Evolutionary conservation across 2,329 filamentous ascomycete genomes (phyloP).

Genomic region (Teratosphaeria nubilosa): DNA sequence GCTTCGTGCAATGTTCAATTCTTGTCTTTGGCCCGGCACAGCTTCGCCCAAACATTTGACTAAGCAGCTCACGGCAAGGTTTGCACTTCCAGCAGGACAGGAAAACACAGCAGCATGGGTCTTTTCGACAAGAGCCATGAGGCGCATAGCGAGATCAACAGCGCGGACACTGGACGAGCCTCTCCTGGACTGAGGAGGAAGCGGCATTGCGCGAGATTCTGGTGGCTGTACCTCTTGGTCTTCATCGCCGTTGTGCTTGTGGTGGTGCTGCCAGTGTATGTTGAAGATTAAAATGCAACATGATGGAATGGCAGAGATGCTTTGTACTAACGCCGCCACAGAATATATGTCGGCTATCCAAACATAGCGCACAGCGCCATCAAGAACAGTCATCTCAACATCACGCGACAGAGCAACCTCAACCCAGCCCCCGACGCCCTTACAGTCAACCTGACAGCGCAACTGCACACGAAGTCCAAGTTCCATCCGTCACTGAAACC

Average conservation of each 20-base stretch:
- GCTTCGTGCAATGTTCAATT: not conserved
- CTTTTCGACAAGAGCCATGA: not conserved
- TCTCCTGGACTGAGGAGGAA: conserved; percentile 12
- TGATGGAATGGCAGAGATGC: not conserved
- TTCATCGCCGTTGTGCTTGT: conserved; percentile 43
- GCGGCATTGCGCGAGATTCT: conserved; percentile 33
- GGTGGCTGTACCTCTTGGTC: conserved; percentile 51
- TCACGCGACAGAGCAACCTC: conserved; percentile 42
- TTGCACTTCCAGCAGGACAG: not conserved
- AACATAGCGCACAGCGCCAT: conserved; percentile 47
- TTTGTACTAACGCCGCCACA: conserved; percentile 14
- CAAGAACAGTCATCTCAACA: conserved; percentile 40
- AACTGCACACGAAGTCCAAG: conserved; percentile 23
- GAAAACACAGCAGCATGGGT: not conserved
- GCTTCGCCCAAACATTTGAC: not conserved
- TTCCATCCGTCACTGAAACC: conserved; percentile 46
- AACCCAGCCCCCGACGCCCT: conserved; percentile 36
- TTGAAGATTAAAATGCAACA: conserved; percentile 11
- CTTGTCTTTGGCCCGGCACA: not conserved
- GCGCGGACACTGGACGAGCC: not conserved
- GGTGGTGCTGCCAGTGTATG: conserved; percentile 51
- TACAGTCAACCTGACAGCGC: not conserved
- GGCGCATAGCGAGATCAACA: not conserved
- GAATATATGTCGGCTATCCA: conserved; percentile 50
- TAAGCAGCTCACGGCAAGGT: not conserved